Percentiles rank a stretch among this genome's conserved stretches.
Evolutionary conservation across 495 filamentous ascomycete species (phyloP).

Genomic region (Penicillium waksmanii): DNA sequence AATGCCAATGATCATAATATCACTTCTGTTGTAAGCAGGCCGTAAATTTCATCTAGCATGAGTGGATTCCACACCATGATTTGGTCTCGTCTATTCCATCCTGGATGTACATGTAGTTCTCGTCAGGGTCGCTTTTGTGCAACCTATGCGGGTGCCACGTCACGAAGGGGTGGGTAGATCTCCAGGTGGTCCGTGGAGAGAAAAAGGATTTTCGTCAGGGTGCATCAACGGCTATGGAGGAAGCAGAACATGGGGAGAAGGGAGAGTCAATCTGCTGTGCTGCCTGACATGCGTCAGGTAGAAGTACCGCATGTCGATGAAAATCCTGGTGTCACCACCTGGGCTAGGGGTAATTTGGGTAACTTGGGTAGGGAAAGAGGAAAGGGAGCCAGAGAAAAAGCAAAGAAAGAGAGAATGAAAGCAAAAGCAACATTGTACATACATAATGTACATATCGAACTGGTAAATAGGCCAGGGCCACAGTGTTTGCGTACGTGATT

Average conservation of each 20-base stretch:
- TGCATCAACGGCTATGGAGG: background rate
- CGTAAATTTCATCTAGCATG: no score
- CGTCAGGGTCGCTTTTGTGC: background rate
- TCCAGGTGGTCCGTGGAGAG: background rate
- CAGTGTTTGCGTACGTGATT: background rate
- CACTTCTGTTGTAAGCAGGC: no score
- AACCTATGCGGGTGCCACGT: background rate
- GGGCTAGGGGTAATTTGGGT: slow-evolving; percentile 1
- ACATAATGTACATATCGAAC: no score
- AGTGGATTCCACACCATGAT: no score
- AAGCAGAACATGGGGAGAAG: background rate
- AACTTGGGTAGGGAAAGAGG: background rate
- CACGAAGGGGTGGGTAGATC: background rate
- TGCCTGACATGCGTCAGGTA: slow-evolving; percentile 16
- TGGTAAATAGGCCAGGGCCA: no score
- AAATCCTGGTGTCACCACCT: slow-evolving; percentile 1
- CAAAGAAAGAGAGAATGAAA: background rate
- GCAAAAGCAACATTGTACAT: no score
- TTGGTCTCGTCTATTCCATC: no score
- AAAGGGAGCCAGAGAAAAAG: background rate
- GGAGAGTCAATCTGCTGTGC: slow-evolving; percentile 7
- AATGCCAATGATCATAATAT: background rate
- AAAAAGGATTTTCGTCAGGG: background rate
- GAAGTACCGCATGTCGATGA: slow-evolving; percentile 1
- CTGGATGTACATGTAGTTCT: no score